Conservation (phyloP, 176 grass and related monocot species). For the Secale cereale region DNA sequence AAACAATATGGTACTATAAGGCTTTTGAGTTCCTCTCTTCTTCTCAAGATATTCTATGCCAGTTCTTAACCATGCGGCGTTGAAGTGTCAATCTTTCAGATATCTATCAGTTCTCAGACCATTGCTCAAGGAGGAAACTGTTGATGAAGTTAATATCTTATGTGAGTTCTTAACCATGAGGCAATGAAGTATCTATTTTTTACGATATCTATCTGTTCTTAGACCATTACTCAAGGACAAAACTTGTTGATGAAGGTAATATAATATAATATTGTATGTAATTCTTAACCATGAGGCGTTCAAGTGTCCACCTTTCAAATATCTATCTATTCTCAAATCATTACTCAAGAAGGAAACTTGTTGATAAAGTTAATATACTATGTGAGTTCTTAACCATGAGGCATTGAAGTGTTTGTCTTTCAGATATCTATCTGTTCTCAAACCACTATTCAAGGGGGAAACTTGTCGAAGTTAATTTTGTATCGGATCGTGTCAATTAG, state of each 20-base stretch:
- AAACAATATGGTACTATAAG: slow-evolving; percentile 43
- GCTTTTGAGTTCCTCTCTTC: slow-evolving; percentile 52
- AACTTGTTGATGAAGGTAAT: slow-evolving; percentile 33
- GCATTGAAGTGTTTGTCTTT: slow-evolving; percentile 54
- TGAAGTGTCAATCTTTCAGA: slow-evolving; percentile 68
- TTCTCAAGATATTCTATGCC: slow-evolving; percentile 58
- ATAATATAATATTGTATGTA: slow-evolving; percentile 39
- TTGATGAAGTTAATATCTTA: slow-evolving; percentile 32
- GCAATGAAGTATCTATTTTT: slow-evolving; percentile 65
- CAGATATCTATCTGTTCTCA: slow-evolving; percentile 56
- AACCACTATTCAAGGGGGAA: slow-evolving; percentile 38
- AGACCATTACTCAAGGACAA: slow-evolving; percentile 30
- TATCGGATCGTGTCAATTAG: slow-evolving; percentile 51
- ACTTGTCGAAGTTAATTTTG: slow-evolving; percentile 42
- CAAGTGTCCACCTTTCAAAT: too few relatives aligned
- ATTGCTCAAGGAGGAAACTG: slow-evolving; percentile 12
- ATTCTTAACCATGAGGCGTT: slow-evolving; percentile 42
- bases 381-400: slow-evolving; percentile 63
- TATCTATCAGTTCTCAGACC: slow-evolving; percentile 56
- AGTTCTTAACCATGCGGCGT: slow-evolving; percentile 58
- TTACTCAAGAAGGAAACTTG: slow-evolving; percentile 37
- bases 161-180: slow-evolving; percentile 66
- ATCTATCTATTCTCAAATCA: too few relatives aligned
- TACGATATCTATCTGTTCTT: slow-evolving; percentile 58
- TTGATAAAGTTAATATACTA: slow-evolving; percentile 50